Evolutionary conservation across 208 protist species (phyloP).

Genomic region (Trypanosoma caninum): DNA sequence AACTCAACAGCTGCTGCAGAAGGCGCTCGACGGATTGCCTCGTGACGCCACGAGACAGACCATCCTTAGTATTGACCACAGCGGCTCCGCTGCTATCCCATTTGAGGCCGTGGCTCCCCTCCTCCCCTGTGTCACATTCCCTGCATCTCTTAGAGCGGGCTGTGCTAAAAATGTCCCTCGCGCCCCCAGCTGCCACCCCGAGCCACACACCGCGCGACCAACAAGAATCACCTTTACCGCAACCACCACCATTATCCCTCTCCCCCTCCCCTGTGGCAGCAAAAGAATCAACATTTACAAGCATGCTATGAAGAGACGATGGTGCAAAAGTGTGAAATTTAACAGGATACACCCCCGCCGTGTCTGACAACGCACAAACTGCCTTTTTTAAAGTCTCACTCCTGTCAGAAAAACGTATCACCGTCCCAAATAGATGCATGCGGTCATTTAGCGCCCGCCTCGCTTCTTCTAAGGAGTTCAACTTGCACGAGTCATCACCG

Average conservation of each 20-base stretch:
- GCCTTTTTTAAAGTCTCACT: neutral
- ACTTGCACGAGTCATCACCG: no score
- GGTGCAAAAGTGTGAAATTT: constrained; percentile 12
- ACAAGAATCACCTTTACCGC: constrained; percentile 1
- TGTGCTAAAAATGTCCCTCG: neutral
- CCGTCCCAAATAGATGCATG: constrained; percentile 1
- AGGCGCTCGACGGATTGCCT: constrained; percentile 7
- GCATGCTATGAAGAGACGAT: neutral
- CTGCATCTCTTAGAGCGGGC: constrained; percentile 4
- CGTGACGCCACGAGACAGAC: constrained; percentile 55
- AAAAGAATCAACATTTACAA: neutral
- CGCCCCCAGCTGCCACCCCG: neutral
- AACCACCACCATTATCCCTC: neutral
- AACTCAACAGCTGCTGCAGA: constrained; percentile 5
- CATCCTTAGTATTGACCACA: constrained; percentile 72
- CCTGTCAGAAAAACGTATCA: neutral
- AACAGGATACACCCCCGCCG: neutral
- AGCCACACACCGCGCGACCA: constrained; percentile 27
- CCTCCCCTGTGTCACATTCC: neutral
- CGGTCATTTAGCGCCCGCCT: constrained; percentile 9
- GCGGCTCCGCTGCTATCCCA: constrained; percentile 11
- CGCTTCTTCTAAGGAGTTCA: neutral
- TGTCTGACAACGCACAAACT: neutral
- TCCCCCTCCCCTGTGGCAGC: neutral
- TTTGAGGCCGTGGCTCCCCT: neutral